Base-by-base conservation (phyloP, 257 asterid species). In the Knoxia roxburghii region DNA sequence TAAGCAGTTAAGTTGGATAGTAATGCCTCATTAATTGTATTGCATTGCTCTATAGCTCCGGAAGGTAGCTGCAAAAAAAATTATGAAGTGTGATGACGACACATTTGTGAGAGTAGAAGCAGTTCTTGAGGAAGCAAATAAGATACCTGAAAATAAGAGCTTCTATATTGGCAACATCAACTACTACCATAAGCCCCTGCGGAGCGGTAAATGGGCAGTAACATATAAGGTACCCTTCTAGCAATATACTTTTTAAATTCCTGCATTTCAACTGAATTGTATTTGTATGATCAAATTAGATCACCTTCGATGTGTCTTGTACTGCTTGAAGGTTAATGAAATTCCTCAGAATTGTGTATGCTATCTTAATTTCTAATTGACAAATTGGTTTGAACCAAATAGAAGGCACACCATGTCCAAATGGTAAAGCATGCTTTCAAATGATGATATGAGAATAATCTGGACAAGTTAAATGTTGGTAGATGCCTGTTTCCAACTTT, bases 181-280 rank as follows among this genome's bases (percentile, higher is more conserved):
- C 81, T 89, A 81, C 86, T 83, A 89, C 75, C 95, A 87, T 74
- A 86, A 80, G 80, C 97, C 98, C 65, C 79, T 80, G 41, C 88
- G 96, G 35, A 89, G 90, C 68, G 98, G 97, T 53, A 92, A 92
- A 92, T 92, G 98, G 98, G 96, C 98, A 29, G 97, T 92, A 60
- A 83, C 95, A 46, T 82, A 80, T 40, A 86, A 89, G 98, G 98
- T 89, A 71, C 54, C 23, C 40, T 21, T 55, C 43, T 30, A 29
- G 67, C 52, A 46, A 43, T 67, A 8, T 45, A 52, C 46, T 32
- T 45, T 48, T 35, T 29, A 6, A 13, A 32, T 50, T 48, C 59
- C 30, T 17, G 21, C 46, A 37, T 58, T 12, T 67, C 41, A 2
- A 2, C 51, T n/a, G 2, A 5, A 13, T 15, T 30, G 1, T 3